Conservation (phyloP, 202 grass and related monocot genomes). For the Digitaria exilis region DNA sequence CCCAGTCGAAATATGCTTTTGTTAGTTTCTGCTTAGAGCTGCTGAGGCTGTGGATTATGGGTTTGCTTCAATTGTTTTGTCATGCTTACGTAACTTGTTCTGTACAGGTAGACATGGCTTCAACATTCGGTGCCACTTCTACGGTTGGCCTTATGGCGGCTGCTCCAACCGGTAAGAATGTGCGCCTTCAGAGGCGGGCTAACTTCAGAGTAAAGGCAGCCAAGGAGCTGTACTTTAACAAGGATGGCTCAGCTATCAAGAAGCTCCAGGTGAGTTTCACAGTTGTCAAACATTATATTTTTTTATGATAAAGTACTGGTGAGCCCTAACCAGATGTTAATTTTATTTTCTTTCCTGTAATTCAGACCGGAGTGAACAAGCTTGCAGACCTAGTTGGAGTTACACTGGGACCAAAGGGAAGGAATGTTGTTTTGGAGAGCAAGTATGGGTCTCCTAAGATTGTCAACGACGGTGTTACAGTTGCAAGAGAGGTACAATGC, state of each 20-base stretch:
- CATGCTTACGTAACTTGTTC: slow-evolving; percentile 2
- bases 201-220: slow-evolving; percentile 82
- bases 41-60: background rate
- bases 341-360: slow-evolving; percentile 13
- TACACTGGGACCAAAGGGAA: slow-evolving; percentile 95
- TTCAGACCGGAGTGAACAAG: slow-evolving; percentile 91
- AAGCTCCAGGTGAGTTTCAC: slow-evolving; percentile 76
- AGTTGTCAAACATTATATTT: background rate
- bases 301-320: background rate
- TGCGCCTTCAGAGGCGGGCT: slow-evolving; percentile 58
- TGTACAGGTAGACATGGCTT: slow-evolving; percentile 69
- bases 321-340: background rate
- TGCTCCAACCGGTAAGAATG: slow-evolving; percentile 59
- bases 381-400: slow-evolving; percentile 96
- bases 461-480: slow-evolving; percentile 98
- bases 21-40: background rate
- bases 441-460: slow-evolving; percentile 99
- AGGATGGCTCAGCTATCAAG: slow-evolving; percentile 91
- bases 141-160: slow-evolving; percentile 76
- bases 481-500: slow-evolving; percentile 80
- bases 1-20: background rate
- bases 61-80: slow-evolving; percentile 3
- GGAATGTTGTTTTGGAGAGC: slow-evolving; percentile 99
- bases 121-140: slow-evolving; percentile 71
- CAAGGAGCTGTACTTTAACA: slow-evolving; percentile 98